Percentiles rank a stretch among this genome's conserved stretches.
phyloP scores from a whole-genome alignment of 225 moss, liverwort and hornwort species.

The Straminergon stramineum region DNA sequence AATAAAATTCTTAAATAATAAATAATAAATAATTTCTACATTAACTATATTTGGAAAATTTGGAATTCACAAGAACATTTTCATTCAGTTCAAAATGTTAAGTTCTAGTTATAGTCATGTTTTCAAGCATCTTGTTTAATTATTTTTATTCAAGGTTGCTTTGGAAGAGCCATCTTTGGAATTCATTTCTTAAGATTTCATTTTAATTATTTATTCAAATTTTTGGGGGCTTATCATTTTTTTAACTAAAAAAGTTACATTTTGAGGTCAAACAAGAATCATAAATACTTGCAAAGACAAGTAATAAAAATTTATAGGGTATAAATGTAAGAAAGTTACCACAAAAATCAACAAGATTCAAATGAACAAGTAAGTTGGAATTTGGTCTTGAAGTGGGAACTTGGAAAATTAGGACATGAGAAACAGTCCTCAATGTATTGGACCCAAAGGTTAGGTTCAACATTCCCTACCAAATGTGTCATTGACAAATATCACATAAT shows the following conservation, averaged over 20 bases:
- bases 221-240: rapidly evolving
- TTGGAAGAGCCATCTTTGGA: rapidly evolving
- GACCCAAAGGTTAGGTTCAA: rapidly evolving
- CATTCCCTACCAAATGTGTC: not conserved
- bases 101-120: too few species aligned
- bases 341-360: not conserved
- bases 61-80: not conserved
- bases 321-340: not conserved
- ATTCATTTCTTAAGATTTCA: not conserved
- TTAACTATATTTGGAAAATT: not conserved
- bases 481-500: rapidly evolving
- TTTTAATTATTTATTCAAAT: not conserved
- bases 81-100: not conserved
- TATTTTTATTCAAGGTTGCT: not conserved
- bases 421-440: rapidly evolving
- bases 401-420: rapidly evolving
- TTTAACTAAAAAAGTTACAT: rapidly evolving
- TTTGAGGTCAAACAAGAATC: not conserved
- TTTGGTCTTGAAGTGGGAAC: not conserved
- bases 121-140: not conserved
- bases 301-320: not conserved
- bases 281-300: not conserved
- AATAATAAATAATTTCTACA: not conserved
- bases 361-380: not conserved
- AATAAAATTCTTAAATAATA: not conserved